A percentile compares a stretch with the other conserved stretches of the same genome.
Evolutionary conservation across 2,329 filamentous ascomycete genomes (phyloP).

Genomic region (Coniochaeta sp.): DNA sequence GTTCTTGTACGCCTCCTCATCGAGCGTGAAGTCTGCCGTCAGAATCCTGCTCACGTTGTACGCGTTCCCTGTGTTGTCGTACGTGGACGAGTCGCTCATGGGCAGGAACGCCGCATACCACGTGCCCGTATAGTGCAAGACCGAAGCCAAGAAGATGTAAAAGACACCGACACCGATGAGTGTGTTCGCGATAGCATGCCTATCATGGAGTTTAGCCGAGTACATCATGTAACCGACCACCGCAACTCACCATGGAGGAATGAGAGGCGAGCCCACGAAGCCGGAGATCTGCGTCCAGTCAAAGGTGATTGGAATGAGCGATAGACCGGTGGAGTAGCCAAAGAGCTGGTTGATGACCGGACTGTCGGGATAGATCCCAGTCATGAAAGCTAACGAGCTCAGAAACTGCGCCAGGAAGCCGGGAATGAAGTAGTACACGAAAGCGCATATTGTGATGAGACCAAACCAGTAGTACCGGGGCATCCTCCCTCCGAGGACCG

Average conservation of each 20-base stretch:
- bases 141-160: constrained; percentile 51
- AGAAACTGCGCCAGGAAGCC: constrained; percentile 63
- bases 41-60: constrained; percentile 63
- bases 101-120: constrained; percentile 61
- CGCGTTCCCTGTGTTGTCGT: constrained; percentile 58
- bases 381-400: constrained; percentile 63
- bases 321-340: constrained; percentile 60
- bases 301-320: constrained; percentile 64
- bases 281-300: constrained; percentile 70
- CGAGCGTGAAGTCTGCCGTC: constrained; percentile 52
- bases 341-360: constrained; percentile 66
- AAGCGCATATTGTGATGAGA: constrained; percentile 48
- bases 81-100: constrained; percentile 63
- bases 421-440: constrained; percentile 62
- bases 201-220: constrained; percentile 13
- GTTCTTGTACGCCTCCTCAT: constrained; percentile 54
- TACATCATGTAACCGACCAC: background rate
- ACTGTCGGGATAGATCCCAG: constrained; percentile 65
- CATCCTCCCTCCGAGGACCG: constrained; percentile 55
- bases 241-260: constrained; percentile 55
- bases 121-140: constrained; percentile 57
- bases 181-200: constrained; percentile 67
- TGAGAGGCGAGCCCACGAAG: constrained; percentile 60
- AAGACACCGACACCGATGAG: constrained; percentile 60
- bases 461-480: constrained; percentile 60